Conservation (phyloP, 1,284 basidiomycete genomes). For the Stereum hirsutum region DNA sequence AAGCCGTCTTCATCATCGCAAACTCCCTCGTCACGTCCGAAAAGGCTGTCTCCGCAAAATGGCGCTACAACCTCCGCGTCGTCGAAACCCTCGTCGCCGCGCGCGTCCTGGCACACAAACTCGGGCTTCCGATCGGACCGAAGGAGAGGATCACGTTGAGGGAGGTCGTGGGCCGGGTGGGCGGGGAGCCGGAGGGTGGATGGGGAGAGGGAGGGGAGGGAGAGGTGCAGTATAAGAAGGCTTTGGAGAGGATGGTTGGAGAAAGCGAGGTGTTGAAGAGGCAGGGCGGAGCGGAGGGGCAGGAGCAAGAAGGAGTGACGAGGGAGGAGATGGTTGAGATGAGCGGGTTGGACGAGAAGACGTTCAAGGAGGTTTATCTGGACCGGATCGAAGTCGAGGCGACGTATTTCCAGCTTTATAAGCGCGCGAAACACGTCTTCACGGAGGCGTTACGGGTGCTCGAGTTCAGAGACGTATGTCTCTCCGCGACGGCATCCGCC, state of each 20-base stretch:
- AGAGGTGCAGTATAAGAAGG: conserved; percentile 33
- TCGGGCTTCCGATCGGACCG: conserved; percentile 34
- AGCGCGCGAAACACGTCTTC: conserved; percentile 72
- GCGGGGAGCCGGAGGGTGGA: conserved; percentile 31
- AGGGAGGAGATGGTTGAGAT: conserved; percentile 65
- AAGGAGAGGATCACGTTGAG: conserved; percentile 34
- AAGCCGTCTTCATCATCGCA: conserved; percentile 68
- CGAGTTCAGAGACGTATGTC: conserved; percentile 59
- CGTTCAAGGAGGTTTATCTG: conserved; percentile 61
- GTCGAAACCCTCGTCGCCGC: conserved; percentile 80
- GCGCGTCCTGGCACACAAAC: conserved; percentile 52
- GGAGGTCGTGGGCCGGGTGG: conserved; percentile 40
- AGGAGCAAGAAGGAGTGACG: conserved; percentile 48
- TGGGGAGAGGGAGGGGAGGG: conserved; percentile 28
- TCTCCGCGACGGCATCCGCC: conserved; percentile 24
- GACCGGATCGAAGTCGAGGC: conserved; percentile 50
- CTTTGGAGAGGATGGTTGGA: conserved; percentile 35
- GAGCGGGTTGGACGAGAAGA: conserved; percentile 44
- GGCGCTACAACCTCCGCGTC: conserved; percentile 80
- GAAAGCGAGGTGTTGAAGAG: conserved; percentile 43
- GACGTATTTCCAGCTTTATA: conserved; percentile 70
- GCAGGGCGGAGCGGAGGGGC: conserved; percentile 23
- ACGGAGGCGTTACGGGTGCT: conserved; percentile 74
- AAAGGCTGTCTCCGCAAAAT: conserved; percentile 66
- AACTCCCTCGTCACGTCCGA: conserved; percentile 83